These are phyloP conservation scores for Fusarium foetens DNA, from an alignment of 2,329 filamentous ascomycete genomes.

Conservation along the genomic window DNA sequence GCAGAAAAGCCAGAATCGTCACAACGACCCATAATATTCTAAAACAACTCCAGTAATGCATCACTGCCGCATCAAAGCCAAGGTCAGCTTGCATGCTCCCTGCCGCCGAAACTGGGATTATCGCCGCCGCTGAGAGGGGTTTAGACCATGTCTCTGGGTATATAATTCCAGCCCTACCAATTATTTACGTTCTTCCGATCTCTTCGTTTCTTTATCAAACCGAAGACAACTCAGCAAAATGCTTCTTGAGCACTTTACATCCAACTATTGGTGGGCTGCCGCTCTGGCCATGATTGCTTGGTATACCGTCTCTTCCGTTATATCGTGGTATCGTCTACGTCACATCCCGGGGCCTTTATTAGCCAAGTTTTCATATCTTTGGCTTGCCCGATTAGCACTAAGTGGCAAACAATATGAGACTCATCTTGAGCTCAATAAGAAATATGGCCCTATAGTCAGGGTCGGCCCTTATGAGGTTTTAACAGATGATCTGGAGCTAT, in stretches of 20 bases:
- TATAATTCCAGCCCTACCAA: background rate
- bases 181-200: fast-evolving
- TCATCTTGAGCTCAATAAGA: background rate
- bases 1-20: background rate
- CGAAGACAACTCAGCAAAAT: fast-evolving
- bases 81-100: background rate
- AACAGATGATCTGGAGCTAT: background rate
- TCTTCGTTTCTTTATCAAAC: background rate
- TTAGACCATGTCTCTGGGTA: background rate
- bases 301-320: background rate
- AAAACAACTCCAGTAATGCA: background rate
- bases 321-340: background rate
- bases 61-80: background rate
- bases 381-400: background rate
- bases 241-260: background rate
- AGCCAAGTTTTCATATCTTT: background rate
- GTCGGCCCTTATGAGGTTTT: background rate
- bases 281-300: background rate
- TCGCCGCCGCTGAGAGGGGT: background rate
- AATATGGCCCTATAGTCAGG: background rate
- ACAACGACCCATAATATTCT: background rate
- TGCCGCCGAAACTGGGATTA: background rate
- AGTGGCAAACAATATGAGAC: background rate
- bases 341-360: background rate
- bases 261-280: background rate